These are phyloP conservation scores for Tetragonia tetragonoides DNA, from an alignment of 148 eudicot species.

Conservation along the genomic window DNA sequence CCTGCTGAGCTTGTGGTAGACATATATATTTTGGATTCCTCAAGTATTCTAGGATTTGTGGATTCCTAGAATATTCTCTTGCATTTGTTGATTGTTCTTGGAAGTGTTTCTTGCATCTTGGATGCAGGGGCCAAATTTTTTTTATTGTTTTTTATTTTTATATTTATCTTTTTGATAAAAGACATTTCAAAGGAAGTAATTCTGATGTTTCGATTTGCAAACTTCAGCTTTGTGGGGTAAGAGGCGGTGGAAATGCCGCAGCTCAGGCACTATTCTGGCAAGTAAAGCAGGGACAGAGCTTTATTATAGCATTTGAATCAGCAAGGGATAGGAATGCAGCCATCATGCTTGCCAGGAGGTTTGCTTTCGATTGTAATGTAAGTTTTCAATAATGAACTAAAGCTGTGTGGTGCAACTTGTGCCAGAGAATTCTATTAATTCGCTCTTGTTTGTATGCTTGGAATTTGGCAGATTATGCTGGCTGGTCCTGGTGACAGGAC, in stretches of 20 bases:
- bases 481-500: slow-evolving; percentile 82
- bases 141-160: too few species aligned
- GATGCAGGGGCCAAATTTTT: too few species aligned
- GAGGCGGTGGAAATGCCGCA: slow-evolving; percentile 99
- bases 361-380: slow-evolving; percentile 97
- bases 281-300: slow-evolving; percentile 67
- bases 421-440: not conserved
- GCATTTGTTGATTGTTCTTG: not conserved
- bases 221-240: slow-evolving; percentile 82
- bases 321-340: slow-evolving; percentile 95
- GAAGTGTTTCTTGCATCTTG: not conserved
- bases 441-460: not conserved
- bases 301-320: slow-evolving; percentile 84
- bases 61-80: too few species aligned
- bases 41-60: too few species aligned
- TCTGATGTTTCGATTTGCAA: slow-evolving; percentile 1
- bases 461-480: slow-evolving; percentile 63
- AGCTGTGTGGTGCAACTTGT: not conserved
- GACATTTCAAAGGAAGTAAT: not conserved
- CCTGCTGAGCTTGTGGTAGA: not conserved
- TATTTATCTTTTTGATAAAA: too few species aligned
- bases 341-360: slow-evolving; percentile 86
- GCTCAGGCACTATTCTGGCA: slow-evolving; percentile 91
- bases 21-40: not conserved
- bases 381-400: slow-evolving; percentile 32